phyloP scores from a whole-genome alignment of 2,329 filamentous ascomycete genomes.

The Lachnellula subtilissima region DNA sequence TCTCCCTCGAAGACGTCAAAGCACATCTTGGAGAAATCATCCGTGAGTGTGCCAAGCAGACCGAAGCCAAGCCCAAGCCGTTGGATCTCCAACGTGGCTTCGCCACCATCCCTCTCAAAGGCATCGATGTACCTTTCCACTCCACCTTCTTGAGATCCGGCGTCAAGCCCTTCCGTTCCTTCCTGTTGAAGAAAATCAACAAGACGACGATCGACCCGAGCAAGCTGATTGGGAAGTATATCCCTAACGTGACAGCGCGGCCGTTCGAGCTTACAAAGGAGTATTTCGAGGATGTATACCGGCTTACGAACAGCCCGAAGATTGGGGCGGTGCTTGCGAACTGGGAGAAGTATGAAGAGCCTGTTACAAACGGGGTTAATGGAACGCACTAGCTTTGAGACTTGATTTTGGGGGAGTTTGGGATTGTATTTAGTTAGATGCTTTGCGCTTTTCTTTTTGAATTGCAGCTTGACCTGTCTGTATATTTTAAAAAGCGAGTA shows the following conservation, averaged over 20 bases:
- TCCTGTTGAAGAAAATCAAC: constrained; percentile 99
- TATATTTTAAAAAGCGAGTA: no score
- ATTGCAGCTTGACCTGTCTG: no score
- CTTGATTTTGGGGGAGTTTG: no score
- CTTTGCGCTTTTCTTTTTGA: no score
- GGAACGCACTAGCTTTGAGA: constrained; percentile 1
- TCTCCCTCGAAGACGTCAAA: constrained; percentile 88
- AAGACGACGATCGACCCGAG: constrained; percentile 97
- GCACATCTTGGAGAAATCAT: constrained; percentile 87
- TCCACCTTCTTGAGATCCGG: constrained; percentile 95
- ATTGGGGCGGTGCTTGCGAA: constrained; percentile 33
- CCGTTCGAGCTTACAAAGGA: constrained; percentile 96
- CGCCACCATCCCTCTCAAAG: constrained; percentile 91
- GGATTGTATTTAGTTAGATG: no score
- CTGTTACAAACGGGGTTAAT: constrained; percentile 25
- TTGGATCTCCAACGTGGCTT: constrained; percentile 91
- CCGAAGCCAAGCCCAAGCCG: constrained; percentile 80
- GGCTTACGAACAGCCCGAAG: constrained; percentile 65
- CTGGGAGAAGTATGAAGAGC: constrained; percentile 34
- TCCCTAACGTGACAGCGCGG: constrained; percentile 94
- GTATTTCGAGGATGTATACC: constrained; percentile 99
- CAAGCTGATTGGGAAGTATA: constrained; percentile 97
- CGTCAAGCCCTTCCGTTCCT: constrained; percentile 97
- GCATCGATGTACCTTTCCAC: constrained; percentile 99
- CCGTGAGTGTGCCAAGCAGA: constrained; percentile 78